Evolutionary conservation across 2,329 filamentous ascomycete genomes (phyloP).

Genomic region (Botrytis sinoallii): DNA sequence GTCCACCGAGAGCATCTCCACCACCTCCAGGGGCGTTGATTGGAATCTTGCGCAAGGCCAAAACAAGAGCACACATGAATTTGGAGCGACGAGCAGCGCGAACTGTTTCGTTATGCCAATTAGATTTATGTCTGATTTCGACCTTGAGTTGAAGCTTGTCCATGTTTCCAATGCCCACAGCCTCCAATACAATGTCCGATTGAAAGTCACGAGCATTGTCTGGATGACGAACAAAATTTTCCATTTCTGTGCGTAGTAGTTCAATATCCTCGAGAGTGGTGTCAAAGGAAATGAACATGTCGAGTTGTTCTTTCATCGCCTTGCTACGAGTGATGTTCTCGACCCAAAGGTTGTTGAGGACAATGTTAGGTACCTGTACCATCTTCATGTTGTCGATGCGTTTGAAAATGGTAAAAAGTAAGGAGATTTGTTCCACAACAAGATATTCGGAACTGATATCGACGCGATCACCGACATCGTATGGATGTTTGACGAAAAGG

Average conservation of each 20-base stretch:
- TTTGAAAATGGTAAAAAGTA: conserved; percentile 89
- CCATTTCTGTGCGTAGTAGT: conserved; percentile 78
- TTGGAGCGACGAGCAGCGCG: conserved; percentile 82
- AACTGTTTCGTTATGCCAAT: conserved; percentile 84
- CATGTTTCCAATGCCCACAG: conserved; percentile 76
- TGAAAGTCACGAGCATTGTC: conserved; percentile 92
- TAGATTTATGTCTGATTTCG: conserved; percentile 87
- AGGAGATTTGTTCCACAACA: conserved; percentile 87
- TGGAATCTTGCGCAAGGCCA: conserved; percentile 81
- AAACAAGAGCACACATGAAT: conserved; percentile 90
- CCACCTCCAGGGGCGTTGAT: conserved; percentile 80
- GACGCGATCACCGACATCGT: conserved; percentile 91
- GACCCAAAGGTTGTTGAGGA: conserved; percentile 89
- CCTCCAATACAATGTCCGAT: conserved; percentile 74
- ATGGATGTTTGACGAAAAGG: conserved; percentile 97
- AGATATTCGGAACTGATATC: conserved; percentile 71
- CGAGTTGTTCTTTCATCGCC: conserved; percentile 80
- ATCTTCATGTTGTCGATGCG: conserved; percentile 78
- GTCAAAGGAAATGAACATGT: conserved; percentile 78
- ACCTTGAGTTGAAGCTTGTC: conserved; percentile 83
- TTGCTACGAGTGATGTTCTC: conserved; percentile 91
- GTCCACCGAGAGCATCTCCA: conserved; percentile 56
- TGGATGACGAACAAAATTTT: conserved; percentile 74
- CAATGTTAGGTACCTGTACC: conserved; percentile 78
- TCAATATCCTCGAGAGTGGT: conserved; percentile 89